Percentiles rank a stretch among this genome's conserved stretches.
These are phyloP conservation scores for Pseudopyricularia cyperi DNA, from an alignment of 2,329 filamentous ascomycete species.

Conservation along the genomic window DNA sequence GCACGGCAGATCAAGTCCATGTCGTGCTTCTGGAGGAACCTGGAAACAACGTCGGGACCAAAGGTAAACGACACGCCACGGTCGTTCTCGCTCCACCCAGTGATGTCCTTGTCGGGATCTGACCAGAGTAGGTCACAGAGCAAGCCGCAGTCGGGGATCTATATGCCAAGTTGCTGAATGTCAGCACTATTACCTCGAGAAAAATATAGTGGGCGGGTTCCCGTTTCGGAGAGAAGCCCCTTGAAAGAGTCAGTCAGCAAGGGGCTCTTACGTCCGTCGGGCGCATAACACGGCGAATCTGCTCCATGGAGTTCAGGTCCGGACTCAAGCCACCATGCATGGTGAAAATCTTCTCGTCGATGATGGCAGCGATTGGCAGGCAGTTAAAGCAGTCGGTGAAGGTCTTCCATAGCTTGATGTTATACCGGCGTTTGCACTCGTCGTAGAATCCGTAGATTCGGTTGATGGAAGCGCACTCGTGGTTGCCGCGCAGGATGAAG, in stretches of 20 bases:
- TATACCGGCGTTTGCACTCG: slow-evolving; percentile 97
- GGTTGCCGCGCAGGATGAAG: slow-evolving; percentile 96
- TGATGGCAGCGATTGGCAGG: slow-evolving; percentile 93
- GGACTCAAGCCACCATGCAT: slow-evolving; percentile 98
- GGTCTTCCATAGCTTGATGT: slow-evolving; percentile 99
- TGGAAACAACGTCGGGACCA: slow-evolving; percentile 89
- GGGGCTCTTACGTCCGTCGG: slow-evolving; percentile 78
- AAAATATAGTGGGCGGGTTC: background rate
- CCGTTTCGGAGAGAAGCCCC: background rate
- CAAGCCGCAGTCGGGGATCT: slow-evolving; percentile 97
- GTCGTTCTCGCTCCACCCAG: slow-evolving; percentile 94
- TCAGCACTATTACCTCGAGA: no score
- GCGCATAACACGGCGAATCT: slow-evolving; percentile 97
- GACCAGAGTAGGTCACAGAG: slow-evolving; percentile 98
- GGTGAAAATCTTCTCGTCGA: slow-evolving; percentile 99
- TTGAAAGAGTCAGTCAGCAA: background rate
- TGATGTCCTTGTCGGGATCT: slow-evolving; percentile 98
- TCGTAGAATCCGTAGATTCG: slow-evolving; percentile 99
- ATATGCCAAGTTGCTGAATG: no score
- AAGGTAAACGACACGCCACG: slow-evolving; percentile 98
- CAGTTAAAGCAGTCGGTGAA: slow-evolving; percentile 99
- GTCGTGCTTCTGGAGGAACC: slow-evolving; percentile 97
- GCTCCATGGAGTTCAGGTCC: slow-evolving; percentile 98
- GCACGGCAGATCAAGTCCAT: slow-evolving; percentile 99
- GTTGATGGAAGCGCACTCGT: slow-evolving; percentile 98